phyloP scores from a whole-genome alignment of 768 basidiomycete genomes.

The Hirschioporus abietinus region DNA sequence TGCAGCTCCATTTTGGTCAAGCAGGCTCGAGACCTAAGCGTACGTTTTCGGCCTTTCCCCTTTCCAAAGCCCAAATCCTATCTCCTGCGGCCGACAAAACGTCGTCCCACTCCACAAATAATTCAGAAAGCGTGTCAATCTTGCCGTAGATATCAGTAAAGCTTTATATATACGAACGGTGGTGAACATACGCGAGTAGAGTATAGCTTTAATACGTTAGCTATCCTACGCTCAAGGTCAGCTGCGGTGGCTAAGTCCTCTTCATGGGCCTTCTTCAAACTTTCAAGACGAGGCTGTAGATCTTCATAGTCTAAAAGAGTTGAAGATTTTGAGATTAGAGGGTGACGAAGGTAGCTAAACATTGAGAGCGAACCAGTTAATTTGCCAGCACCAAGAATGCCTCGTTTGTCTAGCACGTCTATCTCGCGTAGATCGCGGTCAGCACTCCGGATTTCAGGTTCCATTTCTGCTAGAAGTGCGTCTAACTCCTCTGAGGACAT shows the following conservation, averaged over 20 bases:
- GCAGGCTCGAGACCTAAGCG: constrained; percentile 53
- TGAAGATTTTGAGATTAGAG: background rate
- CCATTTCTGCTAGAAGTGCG: constrained; percentile 71
- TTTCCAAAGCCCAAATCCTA: constrained; percentile 51
- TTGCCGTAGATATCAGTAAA: constrained; percentile 22
- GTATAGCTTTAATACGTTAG: constrained; percentile 60
- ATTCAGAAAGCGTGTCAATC: constrained; percentile 78
- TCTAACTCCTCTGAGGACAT: constrained; percentile 69
- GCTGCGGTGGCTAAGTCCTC: constrained; percentile 54
- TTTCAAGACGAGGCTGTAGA: constrained; percentile 62
- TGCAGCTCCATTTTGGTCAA: no score
- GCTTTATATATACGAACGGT: background rate
- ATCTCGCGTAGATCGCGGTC: constrained; percentile 82
- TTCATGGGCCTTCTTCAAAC: constrained; percentile 50
- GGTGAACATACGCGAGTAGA: constrained; percentile 52
- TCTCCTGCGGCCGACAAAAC: constrained; percentile 63
- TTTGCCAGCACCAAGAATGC: constrained; percentile 67
- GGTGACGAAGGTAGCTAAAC: background rate
- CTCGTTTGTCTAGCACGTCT: constrained; percentile 60
- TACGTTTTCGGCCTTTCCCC: constrained; percentile 51
- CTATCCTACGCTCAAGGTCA: constrained; percentile 61
- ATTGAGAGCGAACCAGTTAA: constrained; percentile 42
- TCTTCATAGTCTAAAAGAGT: constrained; percentile 48
- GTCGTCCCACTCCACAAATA: constrained; percentile 85
- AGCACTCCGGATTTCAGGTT: constrained; percentile 75